Evolutionary conservation across 345 rosid genomes (phyloP).

Genomic region (Barbarea vulgaris): DNA sequence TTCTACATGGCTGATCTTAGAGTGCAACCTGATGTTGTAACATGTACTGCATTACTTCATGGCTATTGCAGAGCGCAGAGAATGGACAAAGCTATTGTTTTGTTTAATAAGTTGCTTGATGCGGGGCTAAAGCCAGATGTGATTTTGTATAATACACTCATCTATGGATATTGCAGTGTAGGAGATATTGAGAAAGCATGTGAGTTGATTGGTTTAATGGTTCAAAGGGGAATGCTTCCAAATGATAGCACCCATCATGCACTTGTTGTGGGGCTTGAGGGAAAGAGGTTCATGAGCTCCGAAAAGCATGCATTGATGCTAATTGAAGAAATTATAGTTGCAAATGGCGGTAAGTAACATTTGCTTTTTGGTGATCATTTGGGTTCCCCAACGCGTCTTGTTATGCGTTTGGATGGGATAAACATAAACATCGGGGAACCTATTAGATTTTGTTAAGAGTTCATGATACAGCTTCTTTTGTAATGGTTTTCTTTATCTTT

Average conservation of each 20-base stretch:
- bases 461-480: not conserved
- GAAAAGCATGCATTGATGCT: slow-evolving; percentile 44
- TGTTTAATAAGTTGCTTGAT: slow-evolving; percentile 52
- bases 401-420: not conserved
- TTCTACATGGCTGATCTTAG: slow-evolving; percentile 49
- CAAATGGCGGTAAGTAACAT: slow-evolving; percentile 22
- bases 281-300: slow-evolving; percentile 37
- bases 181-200: slow-evolving; percentile 49
- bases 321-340: slow-evolving; percentile 41
- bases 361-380: slow-evolving; percentile 8
- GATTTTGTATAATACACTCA: slow-evolving; percentile 52
- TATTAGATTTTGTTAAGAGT: not conserved
- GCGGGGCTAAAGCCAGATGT: slow-evolving; percentile 51
- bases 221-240: slow-evolving; percentile 48
- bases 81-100: slow-evolving; percentile 47
- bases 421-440: not conserved
- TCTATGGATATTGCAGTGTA: slow-evolving; percentile 50
- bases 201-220: slow-evolving; percentile 50
- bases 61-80: slow-evolving; percentile 51
- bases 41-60: slow-evolving; percentile 55
- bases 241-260: slow-evolving; percentile 44
- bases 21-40: slow-evolving; percentile 53
- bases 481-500: not conserved
- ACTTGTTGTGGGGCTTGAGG: slow-evolving; percentile 49
- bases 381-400: not conserved